phyloP scores from a whole-genome alignment of 331 rosid species.

The Malus hybrid region DNA sequence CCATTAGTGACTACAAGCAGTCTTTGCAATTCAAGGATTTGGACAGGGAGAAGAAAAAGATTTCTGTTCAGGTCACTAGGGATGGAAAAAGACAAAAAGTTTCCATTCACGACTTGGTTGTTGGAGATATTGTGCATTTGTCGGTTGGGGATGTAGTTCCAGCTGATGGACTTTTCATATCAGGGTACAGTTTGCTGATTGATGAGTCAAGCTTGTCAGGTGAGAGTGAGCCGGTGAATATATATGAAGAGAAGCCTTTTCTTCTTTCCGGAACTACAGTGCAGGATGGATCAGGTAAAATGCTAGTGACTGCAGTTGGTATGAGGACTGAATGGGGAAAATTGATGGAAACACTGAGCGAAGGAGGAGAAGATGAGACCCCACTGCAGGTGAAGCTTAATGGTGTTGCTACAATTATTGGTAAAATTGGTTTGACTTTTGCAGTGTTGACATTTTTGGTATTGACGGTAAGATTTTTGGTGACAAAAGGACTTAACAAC shows the following conservation, averaged over 20 bases:
- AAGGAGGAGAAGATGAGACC: conserved; percentile 94
- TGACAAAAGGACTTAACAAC: conserved; percentile 43
- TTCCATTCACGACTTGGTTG: conserved; percentile 69
- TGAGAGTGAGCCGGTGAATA: conserved; percentile 75
- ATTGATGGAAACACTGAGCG: conserved; percentile 77
- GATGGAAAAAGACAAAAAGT: conserved; percentile 64
- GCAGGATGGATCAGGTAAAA: conserved; percentile 84
- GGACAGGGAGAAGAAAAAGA: conserved; percentile 84
- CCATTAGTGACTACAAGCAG: conserved; percentile 82
- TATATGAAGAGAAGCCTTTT: conserved; percentile 55
- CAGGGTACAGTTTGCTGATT: conserved; percentile 66
- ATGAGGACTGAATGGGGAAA: conserved; percentile 99
- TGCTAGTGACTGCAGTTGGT: conserved; percentile 92
- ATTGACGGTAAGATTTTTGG: conserved; percentile 49
- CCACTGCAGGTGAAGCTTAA: conserved; percentile 95
- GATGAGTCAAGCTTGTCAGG: conserved; percentile 94
- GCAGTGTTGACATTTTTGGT: conserved; percentile 74
- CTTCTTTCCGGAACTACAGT: conserved; percentile 95
- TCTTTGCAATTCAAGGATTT: conserved; percentile 77
- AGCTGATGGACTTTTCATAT: conserved; percentile 80
- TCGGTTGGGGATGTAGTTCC: conserved; percentile 89
- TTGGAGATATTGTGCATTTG: conserved; percentile 85
- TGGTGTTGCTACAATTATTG: conserved; percentile 88
- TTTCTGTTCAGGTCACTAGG: conserved; percentile 67
- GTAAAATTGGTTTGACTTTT: conserved; percentile 81